Conservation (phyloP, 2,329 filamentous ascomycete genomes). For the Blastomyces gilchristii region DNA sequence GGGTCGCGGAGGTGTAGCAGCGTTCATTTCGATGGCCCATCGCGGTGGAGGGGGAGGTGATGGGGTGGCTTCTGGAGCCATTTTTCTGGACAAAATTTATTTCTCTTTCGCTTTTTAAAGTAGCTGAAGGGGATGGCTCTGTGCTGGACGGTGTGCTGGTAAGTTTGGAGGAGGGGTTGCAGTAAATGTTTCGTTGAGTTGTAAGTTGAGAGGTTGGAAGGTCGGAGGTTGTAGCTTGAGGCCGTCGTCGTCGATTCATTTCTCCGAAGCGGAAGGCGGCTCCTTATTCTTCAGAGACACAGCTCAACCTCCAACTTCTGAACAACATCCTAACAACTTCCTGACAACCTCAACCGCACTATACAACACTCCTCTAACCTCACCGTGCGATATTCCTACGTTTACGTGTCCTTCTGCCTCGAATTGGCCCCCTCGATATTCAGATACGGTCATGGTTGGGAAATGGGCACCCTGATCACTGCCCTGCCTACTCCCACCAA, state of each 20-base stretch:
- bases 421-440: not conserved
- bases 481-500: slow-evolving; percentile 11
- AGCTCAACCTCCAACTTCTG: not conserved
- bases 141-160: not conserved
- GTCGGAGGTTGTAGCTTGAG: not conserved
- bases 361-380: not conserved
- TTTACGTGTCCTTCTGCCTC: not conserved
- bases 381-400: not conserved
- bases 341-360: not conserved
- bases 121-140: not conserved
- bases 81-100: slow-evolving; percentile 3
- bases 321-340: not conserved
- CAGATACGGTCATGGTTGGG: not conserved
- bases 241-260: not conserved
- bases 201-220: not conserved
- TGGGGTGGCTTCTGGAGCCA: slow-evolving; percentile 16
- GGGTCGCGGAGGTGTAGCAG: slow-evolving; percentile 54
- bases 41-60: slow-evolving; percentile 48
- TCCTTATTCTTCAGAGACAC: not conserved
- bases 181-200: not conserved
- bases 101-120: not conserved
- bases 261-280: slow-evolving; percentile 1
- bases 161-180: not conserved
- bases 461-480: slow-evolving; percentile 10
- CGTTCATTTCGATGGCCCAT: slow-evolving; percentile 76